These are phyloP conservation scores for Diaporthe batatas DNA, from an alignment of 2,329 filamentous ascomycete species.

Conservation along the genomic window DNA sequence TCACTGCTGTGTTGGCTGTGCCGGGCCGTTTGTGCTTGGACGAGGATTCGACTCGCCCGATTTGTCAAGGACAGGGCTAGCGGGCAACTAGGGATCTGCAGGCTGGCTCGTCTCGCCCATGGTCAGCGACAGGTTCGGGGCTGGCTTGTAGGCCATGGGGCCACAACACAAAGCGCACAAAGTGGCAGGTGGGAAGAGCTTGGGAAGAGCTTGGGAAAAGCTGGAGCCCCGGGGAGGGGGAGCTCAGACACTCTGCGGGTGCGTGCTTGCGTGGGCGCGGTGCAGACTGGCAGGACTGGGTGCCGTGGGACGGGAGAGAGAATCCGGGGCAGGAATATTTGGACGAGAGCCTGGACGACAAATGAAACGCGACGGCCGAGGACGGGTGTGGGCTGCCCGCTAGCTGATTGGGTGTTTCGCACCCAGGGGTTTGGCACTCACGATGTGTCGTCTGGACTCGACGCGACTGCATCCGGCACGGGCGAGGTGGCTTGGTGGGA, in stretches of 20 bases:
- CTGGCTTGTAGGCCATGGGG: background rate
- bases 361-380: slow-evolving; percentile 20
- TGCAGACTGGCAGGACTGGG: slow-evolving; percentile 5
- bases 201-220: too few relatives aligned
- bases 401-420: slow-evolving; percentile 25
- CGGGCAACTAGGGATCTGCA: slow-evolving; percentile 14
- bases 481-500: background rate
- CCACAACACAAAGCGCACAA: background rate
- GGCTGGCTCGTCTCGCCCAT: slow-evolving; percentile 18
- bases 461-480: slow-evolving; percentile 9
- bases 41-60: slow-evolving; percentile 1
- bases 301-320: slow-evolving; percentile 12
- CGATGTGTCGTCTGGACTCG: slow-evolving; percentile 29
- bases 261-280: slow-evolving; percentile 7
- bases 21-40: background rate
- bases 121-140: slow-evolving; percentile 17
- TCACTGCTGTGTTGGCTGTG: background rate
- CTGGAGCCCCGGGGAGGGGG: background rate
- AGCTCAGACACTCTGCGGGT: slow-evolving; percentile 22
- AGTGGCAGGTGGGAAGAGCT: background rate
- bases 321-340: slow-evolving; percentile 13
- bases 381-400: background rate
- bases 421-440: slow-evolving; percentile 21
- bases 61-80: slow-evolving; percentile 7
- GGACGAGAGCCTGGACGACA: slow-evolving; percentile 15